Evolutionary conservation across 306 rosid genomes (phyloP).

Genomic region (Vigna radiata): DNA sequence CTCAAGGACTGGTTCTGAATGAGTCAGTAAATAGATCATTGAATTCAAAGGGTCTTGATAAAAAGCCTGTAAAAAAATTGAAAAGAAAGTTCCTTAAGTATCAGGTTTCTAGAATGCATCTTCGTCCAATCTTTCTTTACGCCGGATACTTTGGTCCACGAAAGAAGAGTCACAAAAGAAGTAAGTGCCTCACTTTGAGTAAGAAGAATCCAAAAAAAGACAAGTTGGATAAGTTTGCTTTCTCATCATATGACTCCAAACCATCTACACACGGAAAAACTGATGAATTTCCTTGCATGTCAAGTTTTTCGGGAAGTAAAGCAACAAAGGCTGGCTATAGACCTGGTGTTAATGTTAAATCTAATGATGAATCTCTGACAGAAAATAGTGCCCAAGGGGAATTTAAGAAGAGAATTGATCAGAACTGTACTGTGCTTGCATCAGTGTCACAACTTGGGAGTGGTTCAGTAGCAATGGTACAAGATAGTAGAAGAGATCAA

Average conservation of each 20-base stretch:
- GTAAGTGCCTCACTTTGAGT: slow-evolving; percentile 37
- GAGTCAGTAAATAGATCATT: slow-evolving; percentile 44
- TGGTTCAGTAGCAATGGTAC: slow-evolving; percentile 39
- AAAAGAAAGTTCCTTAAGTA: slow-evolving; percentile 65
- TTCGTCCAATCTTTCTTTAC: slow-evolving; percentile 52
- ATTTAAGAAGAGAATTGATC: slow-evolving; percentile 49
- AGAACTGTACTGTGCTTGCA: slow-evolving; percentile 55
- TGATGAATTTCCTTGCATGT: slow-evolving; percentile 23
- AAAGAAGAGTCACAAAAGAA: slow-evolving; percentile 66
- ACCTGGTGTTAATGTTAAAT: slow-evolving; percentile 44
- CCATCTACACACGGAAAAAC: slow-evolving; percentile 65
- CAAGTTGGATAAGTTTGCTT: slow-evolving; percentile 41
- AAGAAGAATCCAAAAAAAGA: slow-evolving; percentile 44
- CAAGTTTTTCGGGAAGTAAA: slow-evolving; percentile 46
- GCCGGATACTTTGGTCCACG: slow-evolving; percentile 50
- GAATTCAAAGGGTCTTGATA: slow-evolving; percentile 40
- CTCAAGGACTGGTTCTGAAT: slow-evolving; percentile 41
- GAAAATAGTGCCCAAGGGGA: slow-evolving; percentile 51
- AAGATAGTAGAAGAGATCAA: slow-evolving; percentile 46
- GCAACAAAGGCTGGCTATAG: slow-evolving; percentile 43
- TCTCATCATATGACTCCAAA: slow-evolving; percentile 58
- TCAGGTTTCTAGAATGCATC: slow-evolving; percentile 50
- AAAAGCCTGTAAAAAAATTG: slow-evolving; percentile 51
- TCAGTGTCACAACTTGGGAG: slow-evolving; percentile 39
- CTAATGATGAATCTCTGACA: slow-evolving; percentile 38